Evolutionary conservation across 345 rosid genomes (phyloP).

Genomic region (Dipteronia dyeriana): DNA sequence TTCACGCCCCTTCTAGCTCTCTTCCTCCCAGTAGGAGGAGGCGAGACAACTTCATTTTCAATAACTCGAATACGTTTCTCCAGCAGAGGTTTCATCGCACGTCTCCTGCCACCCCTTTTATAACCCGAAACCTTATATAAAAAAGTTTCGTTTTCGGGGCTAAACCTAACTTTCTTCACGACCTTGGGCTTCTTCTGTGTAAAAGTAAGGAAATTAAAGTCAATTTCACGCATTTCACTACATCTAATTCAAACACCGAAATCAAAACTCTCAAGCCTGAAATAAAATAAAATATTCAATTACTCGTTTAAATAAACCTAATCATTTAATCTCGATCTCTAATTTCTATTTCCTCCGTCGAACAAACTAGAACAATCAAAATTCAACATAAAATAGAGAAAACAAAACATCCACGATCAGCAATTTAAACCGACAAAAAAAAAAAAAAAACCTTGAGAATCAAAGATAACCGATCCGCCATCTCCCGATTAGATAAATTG

Average conservation of each 20-base stretch:
- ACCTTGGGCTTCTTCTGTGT: constrained; percentile 24
- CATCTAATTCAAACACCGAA: background rate
- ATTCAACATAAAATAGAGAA: too few species aligned
- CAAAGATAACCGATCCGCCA: constrained; percentile 48
- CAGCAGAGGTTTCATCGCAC: background rate
- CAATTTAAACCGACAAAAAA: background rate
- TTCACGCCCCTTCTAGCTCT: constrained; percentile 25
- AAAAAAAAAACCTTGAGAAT: constrained; percentile 38
- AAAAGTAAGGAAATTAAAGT: background rate
- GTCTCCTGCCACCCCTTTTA: constrained; percentile 16
- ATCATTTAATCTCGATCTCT: background rate
- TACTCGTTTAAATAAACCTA: background rate
- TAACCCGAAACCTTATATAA: constrained; percentile 42
- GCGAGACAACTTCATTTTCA: constrained; percentile 7
- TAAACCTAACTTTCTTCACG: constrained; percentile 63
- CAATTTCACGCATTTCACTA: background rate
- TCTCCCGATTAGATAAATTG: constrained; percentile 49
- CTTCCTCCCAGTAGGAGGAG: constrained; percentile 30
- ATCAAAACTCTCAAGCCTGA: background rate
- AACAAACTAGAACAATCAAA: too few species aligned
- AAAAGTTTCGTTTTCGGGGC: constrained; percentile 48
- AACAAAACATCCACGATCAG: background rate
- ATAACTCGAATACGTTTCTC: background rate
- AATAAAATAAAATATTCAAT: background rate
- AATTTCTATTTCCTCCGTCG: background rate